Base-by-base conservation (phyloP, 2,329 filamentous ascomycete species). In the Colletotrichum sojae region DNA sequence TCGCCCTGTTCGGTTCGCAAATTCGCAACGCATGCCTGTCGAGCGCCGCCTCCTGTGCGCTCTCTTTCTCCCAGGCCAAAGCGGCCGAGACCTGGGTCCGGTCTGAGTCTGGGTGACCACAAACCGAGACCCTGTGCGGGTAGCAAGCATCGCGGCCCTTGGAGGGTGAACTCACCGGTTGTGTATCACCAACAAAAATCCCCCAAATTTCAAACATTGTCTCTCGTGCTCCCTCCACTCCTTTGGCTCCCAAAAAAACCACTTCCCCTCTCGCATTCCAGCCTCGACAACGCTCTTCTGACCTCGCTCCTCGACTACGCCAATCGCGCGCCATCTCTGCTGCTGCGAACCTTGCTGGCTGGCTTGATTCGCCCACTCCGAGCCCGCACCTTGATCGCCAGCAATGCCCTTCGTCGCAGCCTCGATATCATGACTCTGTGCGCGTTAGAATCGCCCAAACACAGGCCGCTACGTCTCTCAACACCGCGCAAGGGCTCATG, bases 371-470 rank as follows among this genome's bases (percentile, higher is more conserved):
- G 59, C 64, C 55, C 51, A 43, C 49, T 22, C 65, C 53, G 57
- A 53, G 52, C 48, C 48, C 57, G 45, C 22, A 70, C 66, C 20
- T 70, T 63, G 67, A 62, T 57, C 54, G 48, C 51, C 55, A 64
- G 77, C 76, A 72, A 79, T 81, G 77, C 76, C 74, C 73, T 74
- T 75, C 72, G 74, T 75, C 69, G 74, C 73, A 71, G 72, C 70
- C 72, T 76, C 76, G 78, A 78, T 80, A 83, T 80, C 75, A 84
- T 84, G 82, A 84, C 79, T 79, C 78, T 76, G 77, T 77, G 78
- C 75, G 78, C 77, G 80, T 75, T 75, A 72, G 72, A 74, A 71
- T 75, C 77, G 78, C 78, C 78, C 72, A 74, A 73, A 70, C 71
- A 72, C 74, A 72, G 75, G 78, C 76, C 57, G 22, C 58, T 59